Base-by-base conservation (phyloP, 768 basidiomycete genomes). In the Neoboletus magnificus region DNA sequence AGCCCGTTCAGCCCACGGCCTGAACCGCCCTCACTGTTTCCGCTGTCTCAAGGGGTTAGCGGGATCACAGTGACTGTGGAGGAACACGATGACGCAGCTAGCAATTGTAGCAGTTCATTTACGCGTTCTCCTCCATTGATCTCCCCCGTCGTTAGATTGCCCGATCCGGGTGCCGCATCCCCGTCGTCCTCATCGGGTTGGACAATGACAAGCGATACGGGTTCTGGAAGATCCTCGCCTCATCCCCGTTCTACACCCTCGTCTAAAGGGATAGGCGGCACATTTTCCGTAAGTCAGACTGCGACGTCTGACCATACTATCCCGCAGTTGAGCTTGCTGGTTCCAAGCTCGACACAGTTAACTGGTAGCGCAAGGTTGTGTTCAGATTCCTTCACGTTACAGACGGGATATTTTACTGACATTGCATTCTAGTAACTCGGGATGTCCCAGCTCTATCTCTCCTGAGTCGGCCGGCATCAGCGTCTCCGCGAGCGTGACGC, bases 401-500 rank as follows among this genome's bases (percentile, higher is more conserved):
- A 16, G 13, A 33, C 18, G 48, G 5, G 40, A 43, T 18, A 16
- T 45, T 10, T 41, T 44, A 23, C 29, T 69, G 10, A 65, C 22
- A 3, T 20, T 16, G 23, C 41, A 29, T 51, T 30, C 10, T 57
- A 71, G 70, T 44, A 55, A 59, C 43, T 68, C 61, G n/a, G 61
- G 43, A 20, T 67, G 52, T 29, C 67, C 67, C 2, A 71, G 70
- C 20, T 67, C 69, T 12, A 67, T 72, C 41, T 73, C 70, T 8
- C 69, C 69, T 7, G 71, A 71, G 51, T 71, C 70, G 0, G 71
- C 71, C 1, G 69, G 63, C 9, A 69, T 73, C 29, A 63, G 62
- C 41, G 36, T 67, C 25, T 67, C 69, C 27, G 69, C 69, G 27
- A 70, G 57, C 51, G 59, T 68, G 59, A 71, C 71, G 1, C 71